Percentiles rank a stretch among this genome's conserved stretches.
Evolutionary conservation across 2,329 filamentous ascomycete genomes (phyloP).

Genomic region (Neopestalotiopsis sp.): DNA sequence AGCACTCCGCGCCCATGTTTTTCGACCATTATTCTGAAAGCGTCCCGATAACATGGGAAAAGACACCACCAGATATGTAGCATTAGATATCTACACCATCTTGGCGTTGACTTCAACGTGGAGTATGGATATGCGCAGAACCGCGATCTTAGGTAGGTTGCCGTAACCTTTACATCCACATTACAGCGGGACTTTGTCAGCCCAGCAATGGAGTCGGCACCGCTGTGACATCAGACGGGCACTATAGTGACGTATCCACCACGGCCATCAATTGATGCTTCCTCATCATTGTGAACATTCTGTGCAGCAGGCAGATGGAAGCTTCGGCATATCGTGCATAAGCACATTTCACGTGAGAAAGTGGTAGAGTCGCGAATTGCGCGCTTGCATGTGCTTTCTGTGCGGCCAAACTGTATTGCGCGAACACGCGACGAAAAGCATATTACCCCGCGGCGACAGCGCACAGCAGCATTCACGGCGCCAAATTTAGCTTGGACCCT

Average conservation of each 20-base stretch:
- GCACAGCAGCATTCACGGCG: background rate
- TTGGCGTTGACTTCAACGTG: background rate
- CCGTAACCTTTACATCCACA: background rate
- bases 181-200: background rate
- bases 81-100: no score
- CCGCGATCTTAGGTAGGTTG: background rate
- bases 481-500: background rate
- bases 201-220: background rate
- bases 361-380: background rate
- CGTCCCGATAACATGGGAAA: no score
- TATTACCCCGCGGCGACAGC: background rate
- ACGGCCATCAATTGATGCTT: background rate
- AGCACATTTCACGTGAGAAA: no score
- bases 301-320: background rate
- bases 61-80: no score
- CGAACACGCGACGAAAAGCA: background rate
- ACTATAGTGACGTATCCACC: slow-evolving; percentile 1
- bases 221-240: background rate
- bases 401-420: background rate
- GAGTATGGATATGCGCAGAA: background rate
- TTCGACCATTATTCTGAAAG: no score
- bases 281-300: no score
- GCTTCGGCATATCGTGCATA: background rate
- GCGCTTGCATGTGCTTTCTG: background rate
- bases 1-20: no score